These are phyloP conservation scores for Suillus sp. DNA, from an alignment of 768 basidiomycete species.

Conservation along the genomic window DNA sequence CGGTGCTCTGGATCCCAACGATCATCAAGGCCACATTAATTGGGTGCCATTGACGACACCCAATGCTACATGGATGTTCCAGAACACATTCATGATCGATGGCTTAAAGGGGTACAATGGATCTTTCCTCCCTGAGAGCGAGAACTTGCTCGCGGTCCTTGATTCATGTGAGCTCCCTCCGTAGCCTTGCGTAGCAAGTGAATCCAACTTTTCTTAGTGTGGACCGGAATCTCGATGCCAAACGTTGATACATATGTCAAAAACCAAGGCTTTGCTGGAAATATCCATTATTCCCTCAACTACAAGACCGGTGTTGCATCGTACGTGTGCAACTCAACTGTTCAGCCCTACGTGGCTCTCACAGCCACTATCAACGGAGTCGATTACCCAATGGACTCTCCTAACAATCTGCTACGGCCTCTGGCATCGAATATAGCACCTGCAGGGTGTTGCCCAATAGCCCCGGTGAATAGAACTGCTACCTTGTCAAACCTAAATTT, in stretches of 20 bases:
- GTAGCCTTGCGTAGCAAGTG: neutral
- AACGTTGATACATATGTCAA: constrained; percentile 5
- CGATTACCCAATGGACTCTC: constrained; percentile 29
- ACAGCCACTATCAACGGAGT: constrained; percentile 32
- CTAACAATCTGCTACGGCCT: constrained; percentile 22
- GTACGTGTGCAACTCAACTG: constrained; percentile 25
- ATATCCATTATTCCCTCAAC: neutral
- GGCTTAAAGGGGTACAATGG: constrained; percentile 35
- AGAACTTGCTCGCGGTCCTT: constrained; percentile 23
- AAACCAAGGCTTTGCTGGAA: neutral
- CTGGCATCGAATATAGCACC: constrained; percentile 5
- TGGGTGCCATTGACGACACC: constrained; percentile 27
- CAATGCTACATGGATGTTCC: constrained; percentile 18
- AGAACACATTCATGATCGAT: constrained; percentile 29
- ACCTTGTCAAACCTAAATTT: constrained; percentile 9
- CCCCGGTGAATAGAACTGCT: constrained; percentile 3
- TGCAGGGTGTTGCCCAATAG: constrained; percentile 3
- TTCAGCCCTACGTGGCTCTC: constrained; percentile 24
- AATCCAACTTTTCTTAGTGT: neutral
- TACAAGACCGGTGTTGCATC: constrained; percentile 11
- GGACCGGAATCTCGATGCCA: constrained; percentile 5
- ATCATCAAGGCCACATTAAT: constrained; percentile 28
- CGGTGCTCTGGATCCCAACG: constrained; percentile 25
- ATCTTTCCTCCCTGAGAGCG: constrained; percentile 24
- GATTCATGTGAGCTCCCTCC: constrained; percentile 26